These are phyloP conservation scores for Fusarium hainanense DNA, from an alignment of 2,329 filamentous ascomycete species.

Conservation along the genomic window DNA sequence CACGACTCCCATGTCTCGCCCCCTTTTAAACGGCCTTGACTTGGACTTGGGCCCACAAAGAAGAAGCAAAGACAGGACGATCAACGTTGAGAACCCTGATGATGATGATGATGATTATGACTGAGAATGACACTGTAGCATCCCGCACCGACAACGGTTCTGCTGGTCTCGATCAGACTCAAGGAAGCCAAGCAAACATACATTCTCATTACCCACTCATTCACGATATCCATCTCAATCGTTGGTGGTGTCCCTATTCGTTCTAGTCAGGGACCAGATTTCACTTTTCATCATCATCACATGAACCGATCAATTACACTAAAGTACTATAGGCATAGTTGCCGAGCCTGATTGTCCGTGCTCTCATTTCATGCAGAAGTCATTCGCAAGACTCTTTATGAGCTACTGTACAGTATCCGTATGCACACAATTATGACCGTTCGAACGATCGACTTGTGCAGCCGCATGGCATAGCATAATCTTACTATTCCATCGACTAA, in stretches of 20 bases:
- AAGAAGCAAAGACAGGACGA: constrained; percentile 2
- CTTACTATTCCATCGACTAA: background rate
- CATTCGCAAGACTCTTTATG: background rate
- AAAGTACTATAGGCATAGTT: constrained; percentile 28
- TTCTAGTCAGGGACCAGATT: constrained; percentile 33
- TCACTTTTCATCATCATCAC: constrained; percentile 29
- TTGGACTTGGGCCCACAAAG: background rate
- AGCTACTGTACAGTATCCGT: background rate
- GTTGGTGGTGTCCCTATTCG: constrained; percentile 17
- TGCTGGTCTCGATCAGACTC: constrained; percentile 7
- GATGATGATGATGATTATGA: constrained; percentile 6
- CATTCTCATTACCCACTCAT: constrained; percentile 11
- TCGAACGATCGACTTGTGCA: constrained; percentile 4
- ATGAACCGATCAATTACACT: constrained; percentile 22
- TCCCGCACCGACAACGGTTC: constrained; percentile 15
- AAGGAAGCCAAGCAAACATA: constrained; percentile 4
- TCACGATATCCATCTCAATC: constrained; percentile 1
- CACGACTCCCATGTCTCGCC: constrained; percentile 23
- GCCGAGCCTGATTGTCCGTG: constrained; percentile 12
- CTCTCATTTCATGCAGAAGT: constrained; percentile 15
- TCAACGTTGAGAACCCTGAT: constrained; percentile 22
- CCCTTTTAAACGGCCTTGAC: constrained; percentile 27
- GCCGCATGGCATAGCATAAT: background rate
- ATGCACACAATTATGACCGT: background rate
- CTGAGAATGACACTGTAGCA: constrained; percentile 27